Base-by-base conservation (phyloP, 345 rosid genomes). In the Syzygium jambos region DNA sequence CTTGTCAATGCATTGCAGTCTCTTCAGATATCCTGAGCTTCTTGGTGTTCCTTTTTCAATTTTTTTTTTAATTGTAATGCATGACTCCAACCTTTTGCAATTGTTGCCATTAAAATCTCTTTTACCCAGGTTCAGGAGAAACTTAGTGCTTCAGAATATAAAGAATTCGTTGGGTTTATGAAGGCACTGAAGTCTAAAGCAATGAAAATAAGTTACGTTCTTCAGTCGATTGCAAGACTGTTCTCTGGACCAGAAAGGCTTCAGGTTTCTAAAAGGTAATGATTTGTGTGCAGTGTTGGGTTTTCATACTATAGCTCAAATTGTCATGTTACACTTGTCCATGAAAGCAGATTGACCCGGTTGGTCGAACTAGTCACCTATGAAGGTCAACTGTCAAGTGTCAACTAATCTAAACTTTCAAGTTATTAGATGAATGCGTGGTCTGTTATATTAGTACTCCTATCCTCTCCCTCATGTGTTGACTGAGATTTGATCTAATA, bases 121-220 rank as follows among this genome's bases (percentile, higher is more conserved):
- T 73, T 88, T 56, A 19, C 29, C 85, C 93, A 94, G 99, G 98
- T 93, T 22, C 92, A 93, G 88, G 96, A 93, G 91, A 94, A 93
- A 89, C 98, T 98, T 84, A 93, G 87, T 88, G 78, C 96, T 65
- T 85, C 93, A 83, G 98, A 98, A 91, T 98, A 98, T 87, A 94
- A 93, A 87, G 93, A 95, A 85, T 98, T 98, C 91, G 92, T 98
- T 52, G 98, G 95, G 68, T 93, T 92, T 87, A 92, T 98, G 95
- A 96, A 93, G 92, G 98, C 96, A 85, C 88, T 95, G 91, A 98
- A 95, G 93, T 95, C 97, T 55, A 95, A 95, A 89, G 95, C 94
- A 87, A 91, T 93, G 89, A 93, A 93, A 65, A 87, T 94, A 88
- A 91, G 91, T 85, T 87, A 86, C 77, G 95, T 96, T 89, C 89